These are phyloP conservation scores for Pleurotus ostreatus DNA, from an alignment of 768 basidiomycete species.

Conservation along the genomic window DNA sequence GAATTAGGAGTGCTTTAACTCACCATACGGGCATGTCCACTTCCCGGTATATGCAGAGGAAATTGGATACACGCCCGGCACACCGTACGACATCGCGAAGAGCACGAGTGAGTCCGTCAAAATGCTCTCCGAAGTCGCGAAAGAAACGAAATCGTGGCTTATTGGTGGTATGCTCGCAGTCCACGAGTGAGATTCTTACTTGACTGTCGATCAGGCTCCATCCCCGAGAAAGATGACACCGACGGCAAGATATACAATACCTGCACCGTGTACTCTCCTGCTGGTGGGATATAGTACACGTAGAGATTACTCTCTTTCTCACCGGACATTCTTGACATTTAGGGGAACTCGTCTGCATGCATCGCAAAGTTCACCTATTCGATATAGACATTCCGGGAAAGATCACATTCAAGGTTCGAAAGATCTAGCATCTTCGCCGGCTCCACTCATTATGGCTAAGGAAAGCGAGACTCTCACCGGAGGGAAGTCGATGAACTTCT, in stretches of 20 bases:
- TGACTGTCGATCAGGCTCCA: constrained; percentile 61
- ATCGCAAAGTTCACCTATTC: constrained; percentile 95
- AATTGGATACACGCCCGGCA: constrained; percentile 58
- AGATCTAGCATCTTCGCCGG: neutral
- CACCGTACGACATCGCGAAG: constrained; percentile 50
- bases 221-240: constrained; percentile 73
- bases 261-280: constrained; percentile 83
- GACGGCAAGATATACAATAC: constrained; percentile 86
- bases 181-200: neutral
- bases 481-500: constrained; percentile 68
- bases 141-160: constrained; percentile 79
- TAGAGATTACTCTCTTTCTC: neutral
- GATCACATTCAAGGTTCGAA: constrained; percentile 76
- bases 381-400: constrained; percentile 96
- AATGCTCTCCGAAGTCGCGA: constrained; percentile 79
- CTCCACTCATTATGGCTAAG: constrained; percentile 31
- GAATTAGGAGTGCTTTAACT: constrained; percentile 82
- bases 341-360: constrained; percentile 84
- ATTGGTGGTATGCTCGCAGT: constrained; percentile 65
- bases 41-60: constrained; percentile 84
- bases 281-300: constrained; percentile 37
- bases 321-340: neutral
- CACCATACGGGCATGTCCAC: constrained; percentile 74
- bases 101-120: constrained; percentile 73
- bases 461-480: constrained; percentile 86